These are phyloP conservation scores for Penicilliopsis zonata DNA, from an alignment of 495 filamentous ascomycete genomes.

Conservation along the genomic window DNA sequence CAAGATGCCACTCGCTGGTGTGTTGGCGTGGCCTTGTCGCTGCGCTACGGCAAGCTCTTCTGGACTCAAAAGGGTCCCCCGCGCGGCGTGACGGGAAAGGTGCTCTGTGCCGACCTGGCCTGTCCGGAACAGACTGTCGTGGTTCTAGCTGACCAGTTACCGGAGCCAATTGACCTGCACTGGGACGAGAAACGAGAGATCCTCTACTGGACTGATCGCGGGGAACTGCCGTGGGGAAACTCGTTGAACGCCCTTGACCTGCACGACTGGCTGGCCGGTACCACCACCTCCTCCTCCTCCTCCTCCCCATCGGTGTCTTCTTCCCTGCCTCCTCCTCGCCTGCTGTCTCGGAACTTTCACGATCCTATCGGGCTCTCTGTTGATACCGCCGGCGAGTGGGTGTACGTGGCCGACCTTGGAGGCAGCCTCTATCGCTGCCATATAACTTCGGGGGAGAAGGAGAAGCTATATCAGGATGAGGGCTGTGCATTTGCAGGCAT, in stretches of 20 bases:
- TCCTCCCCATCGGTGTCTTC: too few species aligned
- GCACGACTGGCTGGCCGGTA: background rate
- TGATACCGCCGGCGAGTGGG: constrained; percentile 19
- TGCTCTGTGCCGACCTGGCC: constrained; percentile 32
- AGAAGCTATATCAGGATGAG: constrained; percentile 11
- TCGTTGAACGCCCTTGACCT: constrained; percentile 17
- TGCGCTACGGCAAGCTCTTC: constrained; percentile 28
- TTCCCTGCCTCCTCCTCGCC: constrained; percentile 6
- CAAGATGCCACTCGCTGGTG: constrained; percentile 34
- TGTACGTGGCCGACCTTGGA: constrained; percentile 38
- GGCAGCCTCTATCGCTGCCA: constrained; percentile 33
- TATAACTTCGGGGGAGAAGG: constrained; percentile 26
- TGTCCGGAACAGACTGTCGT: too few species aligned
- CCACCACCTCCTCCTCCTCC: too few species aligned
- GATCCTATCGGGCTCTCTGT: constrained; percentile 39
- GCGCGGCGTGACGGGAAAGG: constrained; percentile 31
- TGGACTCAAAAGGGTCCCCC: constrained; percentile 46
- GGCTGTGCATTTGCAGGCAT: constrained; percentile 20
- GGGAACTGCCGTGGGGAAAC: constrained; percentile 31
- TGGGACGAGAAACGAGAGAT: constrained; percentile 23
- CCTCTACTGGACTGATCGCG: constrained; percentile 46
- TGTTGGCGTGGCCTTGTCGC: constrained; percentile 37
- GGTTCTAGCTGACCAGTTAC: constrained; percentile 24
- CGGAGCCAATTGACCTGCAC: constrained; percentile 44
- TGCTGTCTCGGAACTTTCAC: constrained; percentile 25